Base-by-base conservation (phyloP, 2,329 filamentous ascomycete species). In the Xylariaceae sp. region DNA sequence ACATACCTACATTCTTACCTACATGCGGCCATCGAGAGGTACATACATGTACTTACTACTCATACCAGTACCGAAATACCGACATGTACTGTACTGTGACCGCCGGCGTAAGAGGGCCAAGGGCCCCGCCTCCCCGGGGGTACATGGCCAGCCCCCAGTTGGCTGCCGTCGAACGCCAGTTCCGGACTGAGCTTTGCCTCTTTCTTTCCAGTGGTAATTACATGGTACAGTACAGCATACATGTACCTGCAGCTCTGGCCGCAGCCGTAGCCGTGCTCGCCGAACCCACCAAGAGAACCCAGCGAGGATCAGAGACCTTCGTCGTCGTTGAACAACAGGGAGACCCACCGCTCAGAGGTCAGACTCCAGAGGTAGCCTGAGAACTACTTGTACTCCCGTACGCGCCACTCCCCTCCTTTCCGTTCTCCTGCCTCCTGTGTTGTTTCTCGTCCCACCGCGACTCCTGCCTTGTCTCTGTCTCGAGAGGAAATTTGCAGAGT, bases 361-460 rank as follows among this genome's bases (percentile, higher is more conserved):
- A 24, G 21, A 24, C 7, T 6, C 21, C 21, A 24, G 21, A 54
- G 50, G 33, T 36, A 33, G 43, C 52, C 50, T 27, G 43, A 36
- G 40, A 43, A 41, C 37, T 43, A 46, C 43, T 48, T 46, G 46
- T 60, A 59, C 53, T 59, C 54, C 41, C 52, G 52, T 52, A 57
- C 54, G 52, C 50, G 51, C 48, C 55, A 54, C 51, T 50, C 55
- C 57, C 53, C 55, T 59, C 55, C 56, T 59, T 57, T 43, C 50
- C 47, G 48, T 48, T 55, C 54, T 54, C 51, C 46, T 55, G 53
- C 50, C 51, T 57, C 53, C 51, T 58, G 52, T 54, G 50, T 54
- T 57, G 47, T 47, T 48, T 55, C 55, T 54, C 59, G 53, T 53
- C 58, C 56, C 55, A 59, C 56, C 52, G 36, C 52, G 50, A 53